Conservation (phyloP, 192 early-diverging fungal species). For the Entophlyctis helioformis region DNA sequence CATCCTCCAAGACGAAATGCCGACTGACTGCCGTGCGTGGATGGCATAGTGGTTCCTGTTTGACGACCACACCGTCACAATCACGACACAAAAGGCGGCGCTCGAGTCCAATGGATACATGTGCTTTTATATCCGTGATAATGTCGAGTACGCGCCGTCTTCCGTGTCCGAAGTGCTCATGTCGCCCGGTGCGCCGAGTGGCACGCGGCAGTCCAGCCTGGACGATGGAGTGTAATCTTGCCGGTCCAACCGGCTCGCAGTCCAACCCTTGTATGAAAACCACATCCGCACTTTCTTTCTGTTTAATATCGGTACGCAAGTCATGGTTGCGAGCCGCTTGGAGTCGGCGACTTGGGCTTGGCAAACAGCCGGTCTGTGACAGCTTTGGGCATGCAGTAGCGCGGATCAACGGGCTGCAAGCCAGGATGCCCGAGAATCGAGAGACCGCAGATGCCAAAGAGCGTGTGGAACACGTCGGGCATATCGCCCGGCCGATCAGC, state of each 20-base stretch:
- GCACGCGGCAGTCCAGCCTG: no score
- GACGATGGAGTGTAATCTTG: no score
- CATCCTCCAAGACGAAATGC: no score
- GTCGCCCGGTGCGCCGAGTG: no score
- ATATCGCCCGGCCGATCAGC: slow-evolving; percentile 85
- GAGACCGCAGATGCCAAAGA: slow-evolving; percentile 87
- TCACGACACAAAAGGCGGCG: slow-evolving; percentile 60
- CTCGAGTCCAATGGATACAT: slow-evolving; percentile 74
- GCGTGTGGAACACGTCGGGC: slow-evolving; percentile 92
- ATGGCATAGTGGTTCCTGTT: slow-evolving; percentile 68
- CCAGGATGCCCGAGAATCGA: slow-evolving; percentile 71
- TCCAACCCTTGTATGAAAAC: no score
- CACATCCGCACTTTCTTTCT: no score
- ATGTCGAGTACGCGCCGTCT: neutral
- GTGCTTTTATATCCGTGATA: slow-evolving; percentile 65
- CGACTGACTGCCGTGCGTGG: no score
- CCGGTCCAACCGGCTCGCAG: no score
- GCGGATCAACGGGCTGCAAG: slow-evolving; percentile 71
- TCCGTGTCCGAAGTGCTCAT: no score
- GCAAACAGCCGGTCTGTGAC: slow-evolving; percentile 23
- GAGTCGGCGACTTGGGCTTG: no score
- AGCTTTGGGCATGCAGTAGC: slow-evolving; percentile 61
- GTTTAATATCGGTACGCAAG: no score
- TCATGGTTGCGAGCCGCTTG: no score
- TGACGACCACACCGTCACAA: slow-evolving; percentile 71